phyloP scores from a whole-genome alignment of 2,329 filamentous ascomycete species.

The Diaporthe sp. region DNA sequence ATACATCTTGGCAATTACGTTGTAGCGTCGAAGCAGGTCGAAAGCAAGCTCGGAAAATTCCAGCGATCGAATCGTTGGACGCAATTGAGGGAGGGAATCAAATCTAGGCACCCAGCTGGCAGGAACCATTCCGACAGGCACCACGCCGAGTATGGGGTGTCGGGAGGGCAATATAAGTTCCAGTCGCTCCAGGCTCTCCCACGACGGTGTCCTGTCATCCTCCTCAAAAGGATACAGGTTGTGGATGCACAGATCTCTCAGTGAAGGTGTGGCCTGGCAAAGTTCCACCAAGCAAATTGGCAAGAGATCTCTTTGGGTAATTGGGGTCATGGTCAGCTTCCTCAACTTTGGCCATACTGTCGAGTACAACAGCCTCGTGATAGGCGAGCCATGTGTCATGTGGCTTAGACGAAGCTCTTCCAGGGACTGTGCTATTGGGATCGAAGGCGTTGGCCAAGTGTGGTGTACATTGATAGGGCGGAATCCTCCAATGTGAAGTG shows the following conservation, averaged over 20 bases:
- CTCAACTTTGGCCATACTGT: conserved; percentile 21
- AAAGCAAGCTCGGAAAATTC: not conserved
- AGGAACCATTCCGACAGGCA: not conserved
- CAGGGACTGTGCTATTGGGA: not conserved
- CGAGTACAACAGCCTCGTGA: not conserved
- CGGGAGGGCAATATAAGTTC: not conserved
- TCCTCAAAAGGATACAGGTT: not conserved
- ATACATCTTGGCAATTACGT: not conserved
- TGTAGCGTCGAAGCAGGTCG: not conserved
- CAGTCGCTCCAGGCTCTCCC: conserved; percentile 8
- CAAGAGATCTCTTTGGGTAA: rapidly evolving
- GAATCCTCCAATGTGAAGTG: not conserved
- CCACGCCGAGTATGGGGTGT: not conserved
- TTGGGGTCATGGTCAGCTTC: not conserved
- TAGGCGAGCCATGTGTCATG: rapidly evolving
- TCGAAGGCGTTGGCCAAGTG: no score
- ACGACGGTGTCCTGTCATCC: not conserved
- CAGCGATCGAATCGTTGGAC: not conserved
- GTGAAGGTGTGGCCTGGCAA: not conserved
- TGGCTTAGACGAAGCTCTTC: not conserved
- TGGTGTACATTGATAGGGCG: no score
- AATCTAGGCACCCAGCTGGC: not conserved
- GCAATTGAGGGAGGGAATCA: not conserved
- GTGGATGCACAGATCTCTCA: conserved; percentile 5
- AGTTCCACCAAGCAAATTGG: not conserved